Evolutionary conservation across 2,329 filamentous ascomycete genomes (phyloP), one percentile per base, ranked within the genome.

Genomic region (Botrytis porri): DNA sequence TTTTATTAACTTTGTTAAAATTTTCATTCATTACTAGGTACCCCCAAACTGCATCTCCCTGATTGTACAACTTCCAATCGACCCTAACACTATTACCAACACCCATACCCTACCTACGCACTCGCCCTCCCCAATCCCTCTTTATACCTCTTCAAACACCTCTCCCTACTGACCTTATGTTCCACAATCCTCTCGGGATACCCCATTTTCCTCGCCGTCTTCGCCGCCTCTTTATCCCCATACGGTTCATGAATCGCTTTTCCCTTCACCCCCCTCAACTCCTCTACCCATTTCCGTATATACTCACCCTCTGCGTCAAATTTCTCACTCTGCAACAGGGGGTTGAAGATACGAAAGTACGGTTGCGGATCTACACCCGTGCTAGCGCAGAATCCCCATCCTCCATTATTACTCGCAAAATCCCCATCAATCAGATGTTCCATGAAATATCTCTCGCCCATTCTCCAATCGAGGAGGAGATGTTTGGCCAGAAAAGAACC

Each of bases 291-390:
- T 74, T 88, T 89, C 54, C 92, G 86, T 72, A 97, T 97, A 80
- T 95, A 97, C 25, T 89, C 88, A 0, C 94, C 95, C 0, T 91
- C 85, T 0, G 87, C 84, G 80, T 97, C 94, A 77, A 97, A 97
- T 82, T 92, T 95, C 85, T 96, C 93, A 77, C 92, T 93, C 84
- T 97, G 94, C 29, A 93, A 83, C 62, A 94, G 81, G 0, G 94
- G 94, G 78, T 97, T 97, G 83, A 97, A 97, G 69, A 97, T 92
- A 10, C 94, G 87, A 76, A 97, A 97, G 80, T 97, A 97, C 0
- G 94, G 94, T 82, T 97, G 93, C 1, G 93, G 92, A 81, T 97
- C 93, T 10, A 94, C 92, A 1, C 93, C 92, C 0, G 90, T 90
- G 29, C 86, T 88, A 7, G 91, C 89, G 94, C 75, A 74, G 64